phyloP scores from a whole-genome alignment of 2,329 filamentous ascomycete genomes.

The Xylogone sp. region DNA sequence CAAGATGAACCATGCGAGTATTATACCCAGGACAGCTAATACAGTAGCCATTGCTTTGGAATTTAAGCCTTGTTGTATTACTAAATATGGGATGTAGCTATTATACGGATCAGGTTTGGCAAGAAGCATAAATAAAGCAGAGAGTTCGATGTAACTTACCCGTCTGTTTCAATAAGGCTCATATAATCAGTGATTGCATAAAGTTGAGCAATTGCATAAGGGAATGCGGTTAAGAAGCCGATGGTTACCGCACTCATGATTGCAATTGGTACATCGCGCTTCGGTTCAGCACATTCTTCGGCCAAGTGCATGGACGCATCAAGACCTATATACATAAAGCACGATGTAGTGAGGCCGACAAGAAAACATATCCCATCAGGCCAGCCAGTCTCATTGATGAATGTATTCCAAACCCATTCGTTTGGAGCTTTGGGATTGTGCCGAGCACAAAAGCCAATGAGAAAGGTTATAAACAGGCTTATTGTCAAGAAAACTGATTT shows the following conservation, averaged over 20 bases:
- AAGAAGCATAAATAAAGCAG: too few relatives aligned
- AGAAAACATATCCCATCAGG: constrained; percentile 41
- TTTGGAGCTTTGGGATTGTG: constrained; percentile 1
- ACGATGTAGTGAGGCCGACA: constrained; percentile 39
- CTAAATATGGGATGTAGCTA: not conserved
- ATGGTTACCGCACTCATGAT: not conserved
- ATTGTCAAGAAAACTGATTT: constrained; percentile 1
- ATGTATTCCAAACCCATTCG: constrained; percentile 15
- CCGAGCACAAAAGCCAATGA: constrained; percentile 1
- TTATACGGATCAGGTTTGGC: too few relatives aligned
- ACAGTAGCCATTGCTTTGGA: not conserved
- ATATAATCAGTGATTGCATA: not conserved
- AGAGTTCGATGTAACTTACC: too few relatives aligned
- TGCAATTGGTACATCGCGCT: not conserved
- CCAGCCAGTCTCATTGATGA: constrained; percentile 40
- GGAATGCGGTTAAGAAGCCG: not conserved
- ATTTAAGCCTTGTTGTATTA: not conserved
- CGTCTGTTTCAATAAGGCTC: not conserved
- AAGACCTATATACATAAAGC: constrained; percentile 35
- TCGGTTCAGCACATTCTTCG: constrained; percentile 32
- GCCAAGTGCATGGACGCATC: constrained; percentile 40
- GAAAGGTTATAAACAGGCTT: constrained; percentile 1
- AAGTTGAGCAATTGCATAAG: not conserved
- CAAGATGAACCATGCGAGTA: not conserved
- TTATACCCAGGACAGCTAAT: not conserved